Conservation (phyloP, 495 filamentous ascomycete species). For the Astrothelium macrocarpum region DNA sequence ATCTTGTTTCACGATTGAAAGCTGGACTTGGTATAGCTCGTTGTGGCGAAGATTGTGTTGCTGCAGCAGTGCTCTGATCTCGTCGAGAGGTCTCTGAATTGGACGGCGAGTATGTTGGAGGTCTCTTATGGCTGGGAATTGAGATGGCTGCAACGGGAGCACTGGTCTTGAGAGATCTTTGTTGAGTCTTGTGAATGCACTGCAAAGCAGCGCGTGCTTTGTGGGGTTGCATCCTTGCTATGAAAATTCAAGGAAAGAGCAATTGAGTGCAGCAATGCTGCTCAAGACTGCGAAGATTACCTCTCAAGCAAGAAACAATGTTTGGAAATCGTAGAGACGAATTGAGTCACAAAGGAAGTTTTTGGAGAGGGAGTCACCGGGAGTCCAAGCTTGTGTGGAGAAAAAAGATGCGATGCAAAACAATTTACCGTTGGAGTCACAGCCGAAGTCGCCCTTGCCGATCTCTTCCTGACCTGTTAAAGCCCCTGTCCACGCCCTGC, state of each 20-base stretch:
- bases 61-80: conserved; percentile 29
- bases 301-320: not conserved
- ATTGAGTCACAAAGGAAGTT: not conserved
- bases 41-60: conserved; percentile 23
- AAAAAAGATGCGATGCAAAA: not conserved
- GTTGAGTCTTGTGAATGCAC: conserved; percentile 16
- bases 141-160: conserved; percentile 26
- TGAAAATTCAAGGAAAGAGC: conserved; percentile 4
- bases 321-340: not conserved
- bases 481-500: not conserved
- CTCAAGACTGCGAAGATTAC: not conserved
- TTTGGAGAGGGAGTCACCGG: not conserved
- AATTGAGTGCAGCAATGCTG: not conserved
- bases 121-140: conserved; percentile 23
- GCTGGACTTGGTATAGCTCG: conserved; percentile 31
- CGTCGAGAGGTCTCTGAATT: conserved; percentile 17
- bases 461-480: not conserved
- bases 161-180: conserved; percentile 12
- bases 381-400: not conserved
- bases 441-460: not conserved
- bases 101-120: conserved; percentile 12
- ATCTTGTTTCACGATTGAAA: conserved; percentile 33
- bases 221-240: conserved; percentile 15
- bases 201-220: conserved; percentile 18
- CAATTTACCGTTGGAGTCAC: not conserved